Base-by-base conservation (phyloP, 1,284 basidiomycete species). In the Ganoderma meredithae region DNA sequence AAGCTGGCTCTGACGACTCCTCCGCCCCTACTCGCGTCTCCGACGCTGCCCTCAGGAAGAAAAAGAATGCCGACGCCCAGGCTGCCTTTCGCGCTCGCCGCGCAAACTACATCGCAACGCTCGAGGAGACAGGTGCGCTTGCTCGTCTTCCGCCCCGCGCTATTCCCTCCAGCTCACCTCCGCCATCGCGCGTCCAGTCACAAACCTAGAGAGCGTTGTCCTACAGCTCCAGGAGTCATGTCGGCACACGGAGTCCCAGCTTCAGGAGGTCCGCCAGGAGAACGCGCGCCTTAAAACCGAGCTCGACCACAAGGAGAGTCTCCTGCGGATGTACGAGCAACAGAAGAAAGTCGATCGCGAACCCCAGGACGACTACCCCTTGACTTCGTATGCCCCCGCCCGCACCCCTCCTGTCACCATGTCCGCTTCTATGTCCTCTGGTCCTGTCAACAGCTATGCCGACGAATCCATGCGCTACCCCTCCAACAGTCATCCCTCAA, bases 51-150 rank as follows among this genome's bases (percentile, higher is more conserved):
- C 83, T 92, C 73, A 84, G 92, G 73, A 93, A 93, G 82, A 93
- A 93, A 84, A 95, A 94, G 83, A 94, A 94, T 74, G 92, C 92
- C 56, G 91, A 93, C 77, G 90, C 90, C 1, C 90, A 93, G 80
- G 90, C 90, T 60, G 90, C 89, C 61, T 92, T 91, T 79, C 82
- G 88, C 74, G 87, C 86, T 53, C 83, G 93, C 75, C 85, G 93
- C 72, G 91, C 91, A 62, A 94, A 92, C 80, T 95, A 95, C 78
- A 95, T 95, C 77, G 88, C 91, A 59, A 94, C 92, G n/a, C 86
- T 95, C 72, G 93, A 95, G 79, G 93, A 93, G 80, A 93, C 93
- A 83, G 92, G 92, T 91, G 76, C 71, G 82, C 79, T 71, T 65
- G 39, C 60, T 65, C 68, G 67, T 70, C 66, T 73, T 70, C 67